A percentile compares a stretch with the other conserved stretches of the same genome.
Conservation (phyloP, 2,329 filamentous ascomycete genomes). For the Sarocladium oryzae region DNA sequence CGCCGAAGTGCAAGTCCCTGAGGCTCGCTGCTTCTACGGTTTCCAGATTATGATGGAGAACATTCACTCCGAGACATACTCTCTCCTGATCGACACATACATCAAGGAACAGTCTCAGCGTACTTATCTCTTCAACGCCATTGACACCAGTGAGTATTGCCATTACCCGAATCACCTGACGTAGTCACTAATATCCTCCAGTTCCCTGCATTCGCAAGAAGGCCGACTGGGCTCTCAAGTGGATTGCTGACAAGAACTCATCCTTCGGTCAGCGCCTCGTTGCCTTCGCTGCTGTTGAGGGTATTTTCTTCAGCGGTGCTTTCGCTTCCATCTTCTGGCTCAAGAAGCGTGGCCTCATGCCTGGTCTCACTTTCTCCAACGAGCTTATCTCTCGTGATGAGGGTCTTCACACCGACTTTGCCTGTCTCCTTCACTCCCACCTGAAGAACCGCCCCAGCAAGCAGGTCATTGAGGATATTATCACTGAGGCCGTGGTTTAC, state of each 20-base stretch:
- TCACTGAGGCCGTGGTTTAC: slow-evolving; percentile 86
- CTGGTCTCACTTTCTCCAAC: slow-evolving; percentile 97
- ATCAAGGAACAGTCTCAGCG: slow-evolving; percentile 96
- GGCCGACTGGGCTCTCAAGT: slow-evolving; percentile 93
- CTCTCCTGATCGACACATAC: slow-evolving; percentile 96
- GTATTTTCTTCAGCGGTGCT: slow-evolving; percentile 98
- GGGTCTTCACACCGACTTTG: slow-evolving; percentile 98
- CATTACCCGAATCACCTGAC: slow-evolving; percentile 7
- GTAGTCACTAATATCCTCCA: slow-evolving; percentile 26
- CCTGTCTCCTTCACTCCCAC: slow-evolving; percentile 96
- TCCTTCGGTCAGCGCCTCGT: slow-evolving; percentile 94
- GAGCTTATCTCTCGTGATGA: slow-evolving; percentile 99
- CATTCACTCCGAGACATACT: slow-evolving; percentile 99
- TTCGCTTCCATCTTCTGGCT: slow-evolving; percentile 99
- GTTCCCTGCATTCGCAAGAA: slow-evolving; percentile 97
- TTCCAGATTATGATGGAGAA: slow-evolving; percentile 99
- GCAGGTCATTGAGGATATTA: slow-evolving; percentile 76
- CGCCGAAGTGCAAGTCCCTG: slow-evolving; percentile 90
- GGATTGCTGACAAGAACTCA: slow-evolving; percentile 90
- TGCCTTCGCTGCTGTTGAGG: slow-evolving; percentile 95
- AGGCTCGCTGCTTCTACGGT: slow-evolving; percentile 98
- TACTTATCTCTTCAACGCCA: slow-evolving; percentile 93
- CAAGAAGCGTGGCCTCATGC: slow-evolving; percentile 99
- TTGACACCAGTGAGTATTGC: slow-evolving; percentile 72
- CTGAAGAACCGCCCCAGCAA: slow-evolving; percentile 85